Percentiles rank a stretch among this genome's conserved stretches.
Conservation (phyloP, 257 asterid genomes). For the Anisodus tanguticus region DNA sequence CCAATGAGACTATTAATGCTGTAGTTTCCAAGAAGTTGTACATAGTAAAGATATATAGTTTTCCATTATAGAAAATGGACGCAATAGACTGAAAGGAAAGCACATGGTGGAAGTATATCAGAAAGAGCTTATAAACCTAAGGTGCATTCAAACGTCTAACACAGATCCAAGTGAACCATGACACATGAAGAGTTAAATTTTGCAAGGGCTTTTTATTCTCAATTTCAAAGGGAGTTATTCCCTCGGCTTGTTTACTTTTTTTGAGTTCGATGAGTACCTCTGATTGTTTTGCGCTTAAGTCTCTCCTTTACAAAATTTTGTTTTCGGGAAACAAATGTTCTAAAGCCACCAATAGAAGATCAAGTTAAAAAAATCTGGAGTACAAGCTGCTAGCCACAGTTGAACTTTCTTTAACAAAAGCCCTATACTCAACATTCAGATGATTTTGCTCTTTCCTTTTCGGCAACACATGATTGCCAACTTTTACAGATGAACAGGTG, state of each 20-base stretch:
- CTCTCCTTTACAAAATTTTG: conserved; percentile 4
- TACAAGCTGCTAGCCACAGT: conserved; percentile 11
- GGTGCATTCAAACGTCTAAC: neutral
- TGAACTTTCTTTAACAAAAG: conserved; percentile 5
- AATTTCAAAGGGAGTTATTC: neutral
- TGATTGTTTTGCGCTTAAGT: neutral
- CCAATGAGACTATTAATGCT: neutral
- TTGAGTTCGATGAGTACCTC: neutral
- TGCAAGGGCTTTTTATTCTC: neutral
- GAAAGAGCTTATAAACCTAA: neutral
- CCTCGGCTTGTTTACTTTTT: neutral
- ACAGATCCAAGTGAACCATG: neutral
- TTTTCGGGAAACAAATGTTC: neutral
- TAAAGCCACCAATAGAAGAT: neutral
- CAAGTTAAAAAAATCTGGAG: neutral
- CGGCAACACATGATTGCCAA: neutral
- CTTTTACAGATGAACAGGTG: neutral
- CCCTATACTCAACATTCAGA: neutral
- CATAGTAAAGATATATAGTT: neutral
- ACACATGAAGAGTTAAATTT: neutral
- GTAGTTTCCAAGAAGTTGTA: neutral
- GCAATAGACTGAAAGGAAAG: neutral
- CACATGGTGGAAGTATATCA: neutral
- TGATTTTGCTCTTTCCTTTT: neutral
- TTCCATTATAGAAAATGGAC: neutral